Base-by-base conservation (phyloP, 1,284 basidiomycete genomes). In the Rhodotorula sp. region DNA sequence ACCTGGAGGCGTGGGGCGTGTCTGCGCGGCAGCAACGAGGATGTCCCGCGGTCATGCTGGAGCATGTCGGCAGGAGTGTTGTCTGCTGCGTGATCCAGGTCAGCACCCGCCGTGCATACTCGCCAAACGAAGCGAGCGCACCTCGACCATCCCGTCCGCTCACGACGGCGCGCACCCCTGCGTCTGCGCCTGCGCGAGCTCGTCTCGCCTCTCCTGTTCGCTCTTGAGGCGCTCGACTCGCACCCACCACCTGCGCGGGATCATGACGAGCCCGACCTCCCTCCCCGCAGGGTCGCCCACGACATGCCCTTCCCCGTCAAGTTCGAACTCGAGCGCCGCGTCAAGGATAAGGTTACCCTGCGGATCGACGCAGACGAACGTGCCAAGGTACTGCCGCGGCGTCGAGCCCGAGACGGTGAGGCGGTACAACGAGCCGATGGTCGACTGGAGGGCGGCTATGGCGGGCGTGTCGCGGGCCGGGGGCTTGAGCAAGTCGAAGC, bases 301-400 rank as follows among this genome's bases (percentile, higher is more conserved):
- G 7, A 56, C 25, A 1, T 6, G 1, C 7, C 67, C 58, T 27
- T 57, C 19, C 3, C 22, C 50, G 37, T 62, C 68, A 41, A 65
- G 25, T 27, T 66, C 63, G 34, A 66, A 70, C 41, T 76, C 75
- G 27, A 56, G 29, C 21, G 75, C 39, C 13, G 65, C 59, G 58
- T 76, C 72, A 29, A 76, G 66, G 21, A 76, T 70, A 34, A 76
- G 44, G 65, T 76, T 76, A 3, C 75, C 75, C 58, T 76, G 75
- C 15, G 58, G 65, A 55, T 76, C 75, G 51, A 76, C 27, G 61
- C 66, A 67, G 60, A 69, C 66, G 55, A 76, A 76, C 7, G 66
- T 60, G 9, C 75, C 75, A 57, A 73, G 37, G 60, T 72, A 70
- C 7, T 59, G 54, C 36, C 75, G 72, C 8, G 56, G 25, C 5